phyloP scores from a whole-genome alignment of 345 rosid genomes.

The Ceriops zippeliana region DNA sequence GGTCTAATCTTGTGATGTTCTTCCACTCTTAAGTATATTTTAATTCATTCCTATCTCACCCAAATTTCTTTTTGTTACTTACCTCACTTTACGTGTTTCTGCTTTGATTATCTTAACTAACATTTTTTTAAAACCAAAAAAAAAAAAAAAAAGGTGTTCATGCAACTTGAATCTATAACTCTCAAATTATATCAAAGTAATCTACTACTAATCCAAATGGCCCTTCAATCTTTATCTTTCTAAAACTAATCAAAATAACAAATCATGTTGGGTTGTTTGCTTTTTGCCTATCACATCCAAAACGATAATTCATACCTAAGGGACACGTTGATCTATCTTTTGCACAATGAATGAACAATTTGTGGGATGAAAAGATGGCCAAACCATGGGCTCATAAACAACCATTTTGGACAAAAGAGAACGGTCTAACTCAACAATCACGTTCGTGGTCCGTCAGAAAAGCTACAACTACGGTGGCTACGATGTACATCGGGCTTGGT shows the following conservation, averaged over 20 bases:
- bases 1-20: not conserved
- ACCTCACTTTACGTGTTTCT: not conserved
- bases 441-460: too few relatives aligned
- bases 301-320: not conserved
- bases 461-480: too few relatives aligned
- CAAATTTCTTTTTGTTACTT: not conserved
- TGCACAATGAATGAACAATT: not conserved
- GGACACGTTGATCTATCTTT: not conserved
- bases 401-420: too few relatives aligned
- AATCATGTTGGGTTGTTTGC: not conserved
- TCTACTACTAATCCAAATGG: too few relatives aligned
- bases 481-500: too few relatives aligned
- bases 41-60: not conserved
- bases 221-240: not conserved
- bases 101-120: not conserved
- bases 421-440: too few relatives aligned
- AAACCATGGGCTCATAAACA: too few relatives aligned
- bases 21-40: slow-evolving; percentile 1
- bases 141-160: too few relatives aligned
- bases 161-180: too few relatives aligned
- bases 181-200: too few relatives aligned
- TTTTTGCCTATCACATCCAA: slow-evolving; percentile 8
- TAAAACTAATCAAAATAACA: not conserved
- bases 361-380: too few relatives aligned
- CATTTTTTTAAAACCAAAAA: too few relatives aligned